Percentiles rank a stretch among this genome's conserved stretches.
Conservation (phyloP, 1,139 yeast species). For the Magnusiomyces suaveolens region DNA sequence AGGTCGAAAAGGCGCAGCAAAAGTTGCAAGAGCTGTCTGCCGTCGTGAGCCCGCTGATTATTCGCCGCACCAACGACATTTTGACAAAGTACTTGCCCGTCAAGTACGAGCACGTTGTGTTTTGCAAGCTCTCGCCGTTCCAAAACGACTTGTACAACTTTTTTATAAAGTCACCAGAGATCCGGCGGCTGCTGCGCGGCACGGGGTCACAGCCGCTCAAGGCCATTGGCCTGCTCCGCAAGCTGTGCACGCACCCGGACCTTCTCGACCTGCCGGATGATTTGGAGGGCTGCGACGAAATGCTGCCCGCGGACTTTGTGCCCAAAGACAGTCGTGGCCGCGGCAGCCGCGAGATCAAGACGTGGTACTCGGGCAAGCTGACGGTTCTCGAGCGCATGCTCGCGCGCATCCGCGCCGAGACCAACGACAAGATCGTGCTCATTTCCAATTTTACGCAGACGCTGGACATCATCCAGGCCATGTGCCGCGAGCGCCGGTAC, state of each 20-base stretch:
- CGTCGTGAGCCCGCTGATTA: slow-evolving; percentile 80
- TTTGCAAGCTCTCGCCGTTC: slow-evolving; percentile 72
- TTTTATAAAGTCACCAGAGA: slow-evolving; percentile 74
- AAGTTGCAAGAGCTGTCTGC: slow-evolving; percentile 64
- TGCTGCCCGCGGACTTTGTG: slow-evolving; percentile 69
- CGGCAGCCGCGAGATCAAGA: slow-evolving; percentile 55
- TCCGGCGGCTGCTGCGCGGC: slow-evolving; percentile 59
- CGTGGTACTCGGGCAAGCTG: slow-evolving; percentile 50
- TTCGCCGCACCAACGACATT: slow-evolving; percentile 91
- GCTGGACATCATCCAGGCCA: slow-evolving; percentile 72
- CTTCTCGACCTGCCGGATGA: slow-evolving; percentile 67
- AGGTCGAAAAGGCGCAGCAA: slow-evolving; percentile 58
- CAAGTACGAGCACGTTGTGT: slow-evolving; percentile 91
- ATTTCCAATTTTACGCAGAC: slow-evolving; percentile 94
- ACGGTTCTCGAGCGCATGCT: slow-evolving; percentile 59
- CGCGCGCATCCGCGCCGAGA: slow-evolving; percentile 61
- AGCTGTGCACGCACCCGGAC: slow-evolving; percentile 90
- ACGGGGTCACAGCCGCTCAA: slow-evolving; percentile 75
- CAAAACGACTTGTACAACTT: slow-evolving; percentile 64
- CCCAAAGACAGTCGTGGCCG: slow-evolving; percentile 37
- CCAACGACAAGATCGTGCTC: slow-evolving; percentile 87
- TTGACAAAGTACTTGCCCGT: slow-evolving; percentile 88
- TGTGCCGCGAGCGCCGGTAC: slow-evolving; percentile 68
- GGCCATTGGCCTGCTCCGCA: slow-evolving; percentile 81
- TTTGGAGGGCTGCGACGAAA: slow-evolving; percentile 53